Conservation (phyloP, 2,329 filamentous ascomycete genomes). For the Thelonectria rubi region DNA sequence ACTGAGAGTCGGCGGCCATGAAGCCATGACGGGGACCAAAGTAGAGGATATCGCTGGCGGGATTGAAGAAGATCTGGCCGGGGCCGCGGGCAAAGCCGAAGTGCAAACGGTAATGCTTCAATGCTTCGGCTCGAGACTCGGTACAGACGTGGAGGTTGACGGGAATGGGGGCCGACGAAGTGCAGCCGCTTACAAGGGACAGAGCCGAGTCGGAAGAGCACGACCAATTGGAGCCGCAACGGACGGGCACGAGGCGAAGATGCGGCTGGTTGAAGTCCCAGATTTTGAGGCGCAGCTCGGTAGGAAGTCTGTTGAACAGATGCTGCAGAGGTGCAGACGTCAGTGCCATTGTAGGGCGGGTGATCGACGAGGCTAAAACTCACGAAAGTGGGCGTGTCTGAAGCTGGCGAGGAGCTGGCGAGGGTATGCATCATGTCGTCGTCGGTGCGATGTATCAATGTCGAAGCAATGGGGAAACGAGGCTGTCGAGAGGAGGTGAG, state of each 20-base stretch:
- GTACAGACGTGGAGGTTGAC: constrained; percentile 56
- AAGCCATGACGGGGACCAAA: constrained; percentile 57
- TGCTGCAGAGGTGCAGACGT: constrained; percentile 44
- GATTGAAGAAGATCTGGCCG: constrained; percentile 55
- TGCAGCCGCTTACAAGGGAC: constrained; percentile 48
- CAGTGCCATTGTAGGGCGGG: constrained; percentile 24
- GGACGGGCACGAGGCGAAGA: constrained; percentile 55
- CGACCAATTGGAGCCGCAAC: constrained; percentile 48
- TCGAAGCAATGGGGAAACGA: not conserved
- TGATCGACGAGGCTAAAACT: constrained; percentile 28
- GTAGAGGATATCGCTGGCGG: constrained; percentile 55
- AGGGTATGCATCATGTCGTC: constrained; percentile 2
- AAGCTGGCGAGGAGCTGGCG: constrained; percentile 7
- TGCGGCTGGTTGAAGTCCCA: constrained; percentile 56
- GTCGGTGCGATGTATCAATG: not conserved
- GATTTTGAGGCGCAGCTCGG: constrained; percentile 58
- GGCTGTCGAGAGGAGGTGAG: not conserved
- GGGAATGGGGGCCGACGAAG: constrained; percentile 53
- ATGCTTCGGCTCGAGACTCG: constrained; percentile 57
- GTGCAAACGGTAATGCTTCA: constrained; percentile 51
- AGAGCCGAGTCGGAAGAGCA: constrained; percentile 25
- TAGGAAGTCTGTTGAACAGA: constrained; percentile 54
- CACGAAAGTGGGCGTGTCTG: constrained; percentile 23
- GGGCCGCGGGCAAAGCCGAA: constrained; percentile 55
- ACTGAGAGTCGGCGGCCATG: constrained; percentile 56